These are phyloP conservation scores for Oryza punctata DNA, from an alignment of 176 grass and related monocot genomes.

Conservation along the genomic window DNA sequence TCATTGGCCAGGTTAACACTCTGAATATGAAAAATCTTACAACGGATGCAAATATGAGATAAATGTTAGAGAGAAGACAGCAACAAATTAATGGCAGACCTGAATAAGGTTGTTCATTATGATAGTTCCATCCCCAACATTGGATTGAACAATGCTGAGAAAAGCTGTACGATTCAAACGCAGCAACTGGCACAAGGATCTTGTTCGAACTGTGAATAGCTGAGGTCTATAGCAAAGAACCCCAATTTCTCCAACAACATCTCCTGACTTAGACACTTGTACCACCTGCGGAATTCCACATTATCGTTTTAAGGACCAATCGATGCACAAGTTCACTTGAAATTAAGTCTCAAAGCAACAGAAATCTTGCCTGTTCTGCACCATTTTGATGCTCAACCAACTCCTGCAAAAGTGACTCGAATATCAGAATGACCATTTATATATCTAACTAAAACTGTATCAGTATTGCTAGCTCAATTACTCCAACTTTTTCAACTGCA, in stretches of 20 bases:
- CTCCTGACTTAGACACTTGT: conserved; percentile 62
- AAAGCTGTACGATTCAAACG: conserved; percentile 81
- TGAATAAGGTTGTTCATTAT: conserved; percentile 95
- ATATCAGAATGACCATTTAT: conserved; percentile 35
- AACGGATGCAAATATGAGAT: neutral
- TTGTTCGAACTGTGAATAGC: conserved; percentile 87
- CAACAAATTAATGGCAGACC: conserved; percentile 38
- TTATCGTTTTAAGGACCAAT: conserved; percentile 32
- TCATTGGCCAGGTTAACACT: neutral
- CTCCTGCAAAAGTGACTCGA: conserved; percentile 63
- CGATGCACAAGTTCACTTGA: conserved; percentile 29
- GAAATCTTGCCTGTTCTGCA: conserved; percentile 59
- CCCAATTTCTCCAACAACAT: conserved; percentile 91
- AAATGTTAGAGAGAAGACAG: neutral
- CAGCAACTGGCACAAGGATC: conserved; percentile 85
- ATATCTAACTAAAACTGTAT: conserved; percentile 16
- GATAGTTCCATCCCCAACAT: conserved; percentile 88
- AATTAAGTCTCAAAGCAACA: conserved; percentile 23
- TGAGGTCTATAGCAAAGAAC: conserved; percentile 97
- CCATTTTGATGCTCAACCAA: conserved; percentile 59
- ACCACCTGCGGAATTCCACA: conserved; percentile 48
- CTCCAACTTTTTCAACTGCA: neutral
- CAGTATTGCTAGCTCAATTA: conserved; percentile 21
- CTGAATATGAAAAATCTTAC: neutral
- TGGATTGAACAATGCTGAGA: conserved; percentile 87